A percentile compares a stretch with the other conserved stretches of the same genome.
Conservation (phyloP, 2,329 filamentous ascomycete genomes). For the Juglanconis oblonga region DNA sequence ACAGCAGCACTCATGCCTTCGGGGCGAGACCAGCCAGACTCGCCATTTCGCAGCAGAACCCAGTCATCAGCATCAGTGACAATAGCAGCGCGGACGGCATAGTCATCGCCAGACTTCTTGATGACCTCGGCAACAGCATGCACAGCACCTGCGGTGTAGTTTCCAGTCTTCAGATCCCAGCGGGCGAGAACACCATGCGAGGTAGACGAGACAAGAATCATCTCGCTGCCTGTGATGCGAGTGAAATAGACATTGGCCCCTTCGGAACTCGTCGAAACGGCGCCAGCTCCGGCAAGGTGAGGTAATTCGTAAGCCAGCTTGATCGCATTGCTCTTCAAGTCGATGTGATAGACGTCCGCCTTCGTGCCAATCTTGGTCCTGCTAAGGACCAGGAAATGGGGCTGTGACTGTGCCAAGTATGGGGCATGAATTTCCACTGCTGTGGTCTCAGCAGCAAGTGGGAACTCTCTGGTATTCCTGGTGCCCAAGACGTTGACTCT, state of each 20-base stretch:
- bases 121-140: conserved; percentile 81
- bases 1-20: conserved; percentile 81
- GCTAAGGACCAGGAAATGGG: conserved; percentile 85
- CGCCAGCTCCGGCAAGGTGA: conserved; percentile 64
- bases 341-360: conserved; percentile 82
- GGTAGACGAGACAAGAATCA: conserved; percentile 69
- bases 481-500: conserved; percentile 69
- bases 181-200: conserved; percentile 74
- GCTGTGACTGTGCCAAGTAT: conserved; percentile 64
- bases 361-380: conserved; percentile 68
- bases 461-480: conserved; percentile 53
- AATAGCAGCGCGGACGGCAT: conserved; percentile 75
- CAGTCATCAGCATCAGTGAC: conserved; percentile 70
- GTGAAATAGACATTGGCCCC: conserved; percentile 88
- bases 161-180: conserved; percentile 59
- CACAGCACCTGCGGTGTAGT: conserved; percentile 45
- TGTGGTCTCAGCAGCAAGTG: conserved; percentile 44
- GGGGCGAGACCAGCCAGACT: conserved; percentile 72
- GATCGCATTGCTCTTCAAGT: conserved; percentile 66
- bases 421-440: conserved; percentile 70
- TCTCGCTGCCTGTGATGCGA: conserved; percentile 71
- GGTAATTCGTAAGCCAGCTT: conserved; percentile 80
- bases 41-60: conserved; percentile 80
- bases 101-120: conserved; percentile 63
- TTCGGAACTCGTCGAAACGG: conserved; percentile 74